These are phyloP conservation scores for Trypanosoma avium DNA, from an alignment of 208 protist species.

Conservation along the genomic window DNA sequence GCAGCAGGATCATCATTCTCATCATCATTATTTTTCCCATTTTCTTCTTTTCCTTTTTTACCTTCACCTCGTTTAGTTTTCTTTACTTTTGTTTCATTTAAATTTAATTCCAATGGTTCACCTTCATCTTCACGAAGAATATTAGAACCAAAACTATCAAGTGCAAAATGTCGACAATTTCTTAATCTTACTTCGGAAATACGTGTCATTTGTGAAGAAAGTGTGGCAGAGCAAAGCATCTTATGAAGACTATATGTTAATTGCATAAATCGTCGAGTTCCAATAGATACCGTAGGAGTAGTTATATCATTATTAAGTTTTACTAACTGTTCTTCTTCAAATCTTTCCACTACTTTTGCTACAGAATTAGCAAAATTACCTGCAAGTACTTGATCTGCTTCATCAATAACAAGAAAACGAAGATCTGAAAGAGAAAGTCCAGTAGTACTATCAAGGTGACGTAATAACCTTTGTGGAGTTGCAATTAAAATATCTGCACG, in stretches of 20 bases:
- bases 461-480: slow-evolving; percentile 80
- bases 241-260: slow-evolving; percentile 66
- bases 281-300: too few relatives aligned
- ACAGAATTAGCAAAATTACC: slow-evolving; percentile 80
- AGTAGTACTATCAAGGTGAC: slow-evolving; percentile 67
- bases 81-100: background rate
- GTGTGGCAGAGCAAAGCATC: slow-evolving; percentile 87
- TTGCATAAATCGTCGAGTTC: slow-evolving; percentile 23
- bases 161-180: slow-evolving; percentile 80
- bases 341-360: slow-evolving; percentile 74
- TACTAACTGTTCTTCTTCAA: slow-evolving; percentile 56
- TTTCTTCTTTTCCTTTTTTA: background rate
- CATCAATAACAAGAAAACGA: slow-evolving; percentile 85
- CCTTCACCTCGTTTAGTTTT: slow-evolving; percentile 16
- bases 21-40: slow-evolving; percentile 2
- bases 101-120: slow-evolving; percentile 15
- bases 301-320: too few relatives aligned
- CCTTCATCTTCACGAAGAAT: slow-evolving; percentile 36
- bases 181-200: slow-evolving; percentile 82
- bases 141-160: slow-evolving; percentile 71
- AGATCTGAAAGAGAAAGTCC: slow-evolving; percentile 62
- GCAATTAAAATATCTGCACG: slow-evolving; percentile 77
- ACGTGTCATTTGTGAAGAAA: slow-evolving; percentile 81
- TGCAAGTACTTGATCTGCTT: slow-evolving; percentile 86
- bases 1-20: slow-evolving; percentile 2